Percentiles rank a stretch among this genome's conserved stretches.
Evolutionary conservation across 176 grass and related monocot genomes (phyloP).

Genomic region (Aegilops umbellulata): DNA sequence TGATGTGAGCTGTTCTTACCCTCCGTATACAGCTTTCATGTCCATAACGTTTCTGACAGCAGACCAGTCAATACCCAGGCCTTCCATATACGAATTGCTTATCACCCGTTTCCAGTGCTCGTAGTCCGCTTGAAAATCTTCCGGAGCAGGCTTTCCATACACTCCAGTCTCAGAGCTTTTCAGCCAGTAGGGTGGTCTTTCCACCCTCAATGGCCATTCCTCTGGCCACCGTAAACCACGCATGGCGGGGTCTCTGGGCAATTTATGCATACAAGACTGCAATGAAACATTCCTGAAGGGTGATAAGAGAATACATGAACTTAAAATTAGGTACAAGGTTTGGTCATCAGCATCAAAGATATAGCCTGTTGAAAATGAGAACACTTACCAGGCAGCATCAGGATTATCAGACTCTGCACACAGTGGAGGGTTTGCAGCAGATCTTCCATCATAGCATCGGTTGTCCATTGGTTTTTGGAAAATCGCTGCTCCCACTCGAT

Average conservation of each 20-base stretch:
- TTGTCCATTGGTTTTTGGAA: constrained; percentile 76
- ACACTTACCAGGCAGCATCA: constrained; percentile 71
- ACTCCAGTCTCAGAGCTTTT: constrained; percentile 62
- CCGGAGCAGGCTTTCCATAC: constrained; percentile 68
- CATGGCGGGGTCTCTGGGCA: constrained; percentile 33
- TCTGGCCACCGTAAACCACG: constrained; percentile 74
- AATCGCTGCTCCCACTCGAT: constrained; percentile 64
- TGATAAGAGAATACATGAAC: not conserved
- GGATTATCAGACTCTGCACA: constrained; percentile 67
- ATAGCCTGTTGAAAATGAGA: constrained; percentile 15
- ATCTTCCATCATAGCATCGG: constrained; percentile 53
- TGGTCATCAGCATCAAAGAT: not conserved
- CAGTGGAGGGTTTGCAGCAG: constrained; percentile 52
- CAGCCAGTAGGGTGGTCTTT: constrained; percentile 75
- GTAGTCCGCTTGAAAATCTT: constrained; percentile 77
- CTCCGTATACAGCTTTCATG: constrained; percentile 87
- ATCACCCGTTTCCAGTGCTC: constrained; percentile 75
- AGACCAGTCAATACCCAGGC: constrained; percentile 73
- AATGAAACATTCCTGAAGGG: constrained; percentile 64
- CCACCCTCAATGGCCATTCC: constrained; percentile 68
- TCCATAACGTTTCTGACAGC: constrained; percentile 87
- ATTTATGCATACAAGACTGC: constrained; percentile 73
- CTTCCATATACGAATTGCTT: constrained; percentile 56
- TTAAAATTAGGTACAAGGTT: constrained; percentile 24
- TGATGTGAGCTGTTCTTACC: constrained; percentile 41